These are phyloP conservation scores for Candida incommunis DNA, from an alignment of 805 yeast genomes.

Conservation along the genomic window DNA sequence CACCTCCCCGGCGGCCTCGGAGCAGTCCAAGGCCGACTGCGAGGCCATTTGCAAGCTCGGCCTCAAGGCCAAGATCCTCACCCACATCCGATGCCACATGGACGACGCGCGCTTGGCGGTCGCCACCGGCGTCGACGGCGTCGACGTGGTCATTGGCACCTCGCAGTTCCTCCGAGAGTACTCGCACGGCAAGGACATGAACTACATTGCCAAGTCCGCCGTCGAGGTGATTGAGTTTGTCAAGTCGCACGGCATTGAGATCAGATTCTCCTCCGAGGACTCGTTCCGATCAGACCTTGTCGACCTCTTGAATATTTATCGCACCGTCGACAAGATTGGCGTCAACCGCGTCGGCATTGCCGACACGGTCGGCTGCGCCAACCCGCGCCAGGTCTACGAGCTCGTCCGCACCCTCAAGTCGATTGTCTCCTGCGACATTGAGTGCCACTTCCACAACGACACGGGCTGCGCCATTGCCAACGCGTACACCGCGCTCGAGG, in stretches of 20 bases:
- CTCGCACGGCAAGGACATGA: conserved; percentile 98
- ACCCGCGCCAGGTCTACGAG: conserved; percentile 98
- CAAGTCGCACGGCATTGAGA: conserved; percentile 92
- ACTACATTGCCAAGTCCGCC: conserved; percentile 90
- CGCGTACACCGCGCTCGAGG: conserved; percentile 96
- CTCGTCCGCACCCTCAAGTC: conserved; percentile 84
- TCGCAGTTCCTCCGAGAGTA: conserved; percentile 88
- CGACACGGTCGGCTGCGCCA: conserved; percentile 97
- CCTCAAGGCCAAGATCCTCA: conserved; percentile 83
- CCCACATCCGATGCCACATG: conserved; percentile 98
- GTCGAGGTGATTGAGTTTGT: conserved; percentile 95
- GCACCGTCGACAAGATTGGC: conserved; percentile 93
- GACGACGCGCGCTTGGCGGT: conserved; percentile 97
- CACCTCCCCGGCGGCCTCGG: conserved; percentile 96
- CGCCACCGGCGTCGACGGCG: conserved; percentile 98
- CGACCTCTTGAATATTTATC: conserved; percentile 86
- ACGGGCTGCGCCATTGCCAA: conserved; percentile 99
- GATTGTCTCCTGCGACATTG: conserved; percentile 93
- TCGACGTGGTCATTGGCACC: conserved; percentile 95
- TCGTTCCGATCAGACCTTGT: conserved; percentile 95
- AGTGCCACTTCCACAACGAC: conserved; percentile 97
- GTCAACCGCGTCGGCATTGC: conserved; percentile 99
- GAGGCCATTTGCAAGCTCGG: conserved; percentile 98
- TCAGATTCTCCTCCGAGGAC: conserved; percentile 93
- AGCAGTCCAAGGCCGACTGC: conserved; percentile 84